phyloP scores from a whole-genome alignment of 495 filamentous ascomycete species.

The Xylaria sp. region DNA sequence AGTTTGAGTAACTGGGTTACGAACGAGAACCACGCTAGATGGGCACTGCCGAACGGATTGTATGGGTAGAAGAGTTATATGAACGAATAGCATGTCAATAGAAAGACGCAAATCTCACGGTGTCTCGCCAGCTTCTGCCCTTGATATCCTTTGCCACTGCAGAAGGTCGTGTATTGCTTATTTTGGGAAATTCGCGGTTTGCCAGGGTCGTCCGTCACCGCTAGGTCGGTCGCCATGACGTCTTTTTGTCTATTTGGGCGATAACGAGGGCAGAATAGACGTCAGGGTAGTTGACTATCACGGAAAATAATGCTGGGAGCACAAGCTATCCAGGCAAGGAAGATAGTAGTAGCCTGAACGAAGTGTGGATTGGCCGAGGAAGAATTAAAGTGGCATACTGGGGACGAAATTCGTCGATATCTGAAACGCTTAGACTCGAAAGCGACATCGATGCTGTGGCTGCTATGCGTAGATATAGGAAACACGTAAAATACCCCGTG shows the following conservation, averaged over 20 bases:
- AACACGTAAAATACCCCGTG: background rate
- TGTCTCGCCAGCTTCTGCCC: background rate
- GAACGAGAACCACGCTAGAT: slow-evolving; percentile 2
- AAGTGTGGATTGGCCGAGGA: background rate
- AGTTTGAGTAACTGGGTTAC: slow-evolving; percentile 19
- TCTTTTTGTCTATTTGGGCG: background rate
- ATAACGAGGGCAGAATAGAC: background rate
- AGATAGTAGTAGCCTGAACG: background rate
- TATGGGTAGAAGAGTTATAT: slow-evolving; percentile 15
- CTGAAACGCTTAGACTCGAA: background rate
- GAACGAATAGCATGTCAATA: slow-evolving; percentile 23
- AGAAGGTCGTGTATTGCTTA: background rate
- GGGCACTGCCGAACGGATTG: slow-evolving; percentile 12
- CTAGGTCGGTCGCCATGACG: background rate
- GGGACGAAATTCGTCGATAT: background rate
- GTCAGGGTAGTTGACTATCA: background rate
- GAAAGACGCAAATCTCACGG: slow-evolving; percentile 7
- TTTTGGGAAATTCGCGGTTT: background rate
- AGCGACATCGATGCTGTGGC: background rate
- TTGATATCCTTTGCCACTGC: background rate
- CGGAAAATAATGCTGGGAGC: background rate
- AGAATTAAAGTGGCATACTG: background rate
- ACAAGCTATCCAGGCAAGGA: background rate
- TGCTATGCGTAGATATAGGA: background rate
- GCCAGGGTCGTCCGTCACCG: background rate